A percentile compares a stretch with the other conserved stretches of the same genome.
phyloP scores from a whole-genome alignment of 106 monocot species.

The Phalaenopsis aphrodite region DNA sequence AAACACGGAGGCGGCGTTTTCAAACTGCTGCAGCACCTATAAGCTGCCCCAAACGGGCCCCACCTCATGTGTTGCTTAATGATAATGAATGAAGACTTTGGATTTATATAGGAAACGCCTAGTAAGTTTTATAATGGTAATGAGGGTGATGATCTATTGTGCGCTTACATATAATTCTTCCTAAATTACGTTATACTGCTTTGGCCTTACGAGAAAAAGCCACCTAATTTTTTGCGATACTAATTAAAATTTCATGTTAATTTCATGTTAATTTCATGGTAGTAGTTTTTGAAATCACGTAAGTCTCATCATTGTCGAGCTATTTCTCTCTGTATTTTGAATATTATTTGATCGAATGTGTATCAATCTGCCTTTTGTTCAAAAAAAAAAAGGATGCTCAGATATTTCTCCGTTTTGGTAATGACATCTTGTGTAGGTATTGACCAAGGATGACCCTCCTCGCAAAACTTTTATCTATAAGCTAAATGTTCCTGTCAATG shows the following conservation, averaged over 20 bases:
- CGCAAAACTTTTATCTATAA: slow-evolving; percentile 85
- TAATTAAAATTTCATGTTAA: not conserved
- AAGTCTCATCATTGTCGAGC: not conserved
- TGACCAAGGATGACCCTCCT: slow-evolving; percentile 70
- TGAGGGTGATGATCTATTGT: not conserved
- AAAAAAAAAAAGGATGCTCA: not conserved
- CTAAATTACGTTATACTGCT: not conserved
- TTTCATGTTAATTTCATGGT: not conserved
- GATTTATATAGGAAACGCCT: not conserved
- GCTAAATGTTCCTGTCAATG: slow-evolving; percentile 66
- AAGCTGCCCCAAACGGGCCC: no score
- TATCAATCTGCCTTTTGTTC: not conserved
- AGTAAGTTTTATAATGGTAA: not conserved
- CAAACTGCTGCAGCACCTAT: no score
- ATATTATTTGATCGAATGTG: not conserved
- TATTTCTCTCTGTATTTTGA: not conserved
- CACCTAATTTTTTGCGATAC: not conserved
- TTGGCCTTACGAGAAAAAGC: not conserved
- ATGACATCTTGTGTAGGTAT: slow-evolving; percentile 46
- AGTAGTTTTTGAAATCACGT: not conserved
- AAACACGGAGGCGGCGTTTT: no score
- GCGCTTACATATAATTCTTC: not conserved
- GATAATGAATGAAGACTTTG: not conserved
- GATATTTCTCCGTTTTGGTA: not conserved
- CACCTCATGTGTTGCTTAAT: not conserved